phyloP scores from a whole-genome alignment of 1,284 basidiomycete species.

The Tilletia caries region DNA sequence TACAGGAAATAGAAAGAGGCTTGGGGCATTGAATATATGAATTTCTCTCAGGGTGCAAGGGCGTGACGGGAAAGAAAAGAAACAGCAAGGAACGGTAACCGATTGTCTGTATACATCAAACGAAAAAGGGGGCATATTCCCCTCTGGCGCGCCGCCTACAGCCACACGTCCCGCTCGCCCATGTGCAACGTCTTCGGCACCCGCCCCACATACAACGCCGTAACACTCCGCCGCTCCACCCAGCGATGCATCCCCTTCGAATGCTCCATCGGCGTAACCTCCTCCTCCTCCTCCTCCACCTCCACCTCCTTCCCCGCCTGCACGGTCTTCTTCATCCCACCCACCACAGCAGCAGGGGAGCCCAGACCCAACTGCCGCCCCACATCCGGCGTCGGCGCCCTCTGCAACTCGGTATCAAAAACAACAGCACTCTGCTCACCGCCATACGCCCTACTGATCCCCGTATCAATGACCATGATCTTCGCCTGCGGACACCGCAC shows the following conservation, averaged over 20 bases:
- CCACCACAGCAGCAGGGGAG: background rate
- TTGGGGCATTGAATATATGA: too few species aligned
- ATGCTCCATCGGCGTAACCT: background rate
- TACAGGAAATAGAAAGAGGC: too few species aligned
- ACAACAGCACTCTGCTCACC: slow-evolving; percentile 45
- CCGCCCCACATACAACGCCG: slow-evolving; percentile 30
- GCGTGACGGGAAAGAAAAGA: too few species aligned
- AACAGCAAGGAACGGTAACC: too few species aligned
- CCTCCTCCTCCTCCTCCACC: background rate
- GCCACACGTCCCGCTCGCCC: slow-evolving; percentile 10
- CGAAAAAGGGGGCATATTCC: too few species aligned
- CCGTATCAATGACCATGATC: slow-evolving; percentile 49
- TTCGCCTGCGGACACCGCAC: slow-evolving; percentile 27
- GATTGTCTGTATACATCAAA: too few species aligned
- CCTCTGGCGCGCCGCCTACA: background rate
- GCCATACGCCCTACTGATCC: slow-evolving; percentile 47
- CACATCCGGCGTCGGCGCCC: background rate
- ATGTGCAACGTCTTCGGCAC: slow-evolving; percentile 25
- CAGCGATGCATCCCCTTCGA: slow-evolving; percentile 11
- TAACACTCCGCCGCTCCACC: slow-evolving; percentile 17
- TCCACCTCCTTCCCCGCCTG: slow-evolving; percentile 26
- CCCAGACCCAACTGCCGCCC: background rate
- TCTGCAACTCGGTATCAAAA: slow-evolving; percentile 32
- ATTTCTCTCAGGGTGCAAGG: too few species aligned
- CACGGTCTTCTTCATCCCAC: background rate